Evolutionary conservation across 192 early-diverging fungal genomes (phyloP).

Genomic region (Spinellus fusiger): DNA sequence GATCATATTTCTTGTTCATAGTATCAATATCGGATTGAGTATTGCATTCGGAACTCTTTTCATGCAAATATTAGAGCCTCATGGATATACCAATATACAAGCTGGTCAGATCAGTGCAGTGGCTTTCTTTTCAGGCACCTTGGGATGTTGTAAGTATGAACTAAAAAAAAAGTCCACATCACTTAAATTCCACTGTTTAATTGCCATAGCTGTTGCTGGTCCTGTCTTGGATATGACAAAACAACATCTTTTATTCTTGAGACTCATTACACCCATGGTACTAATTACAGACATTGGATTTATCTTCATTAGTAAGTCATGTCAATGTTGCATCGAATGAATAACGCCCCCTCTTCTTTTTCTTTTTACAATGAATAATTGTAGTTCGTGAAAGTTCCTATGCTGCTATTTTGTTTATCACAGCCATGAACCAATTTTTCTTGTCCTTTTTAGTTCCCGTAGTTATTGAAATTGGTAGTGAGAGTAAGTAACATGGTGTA

Average conservation of each 20-base stretch:
- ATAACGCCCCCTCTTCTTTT: not conserved
- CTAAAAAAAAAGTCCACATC: no score
- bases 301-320: constrained; percentile 22
- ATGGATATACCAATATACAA: constrained; percentile 34
- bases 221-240: constrained; percentile 29
- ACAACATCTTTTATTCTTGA: constrained; percentile 27
- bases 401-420: constrained; percentile 27
- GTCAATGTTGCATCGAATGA: not conserved
- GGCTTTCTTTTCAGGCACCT: constrained; percentile 28
- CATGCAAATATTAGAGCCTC: constrained; percentile 25
- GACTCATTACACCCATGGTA: constrained; percentile 24
- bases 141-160: constrained; percentile 30
- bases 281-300: constrained; percentile 26
- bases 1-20: constrained; percentile 27
- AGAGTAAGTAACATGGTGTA: constrained; percentile 21
- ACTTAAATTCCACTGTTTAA: no score
- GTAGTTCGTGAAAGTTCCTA: constrained; percentile 25
- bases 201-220: constrained; percentile 26
- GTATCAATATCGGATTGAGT: constrained; percentile 31
- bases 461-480: constrained; percentile 27
- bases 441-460: constrained; percentile 31
- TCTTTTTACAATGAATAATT: no score
- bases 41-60: constrained; percentile 32
- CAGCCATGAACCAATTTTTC: constrained; percentile 33
- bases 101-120: constrained; percentile 30